Evolutionary conservation across 129 eudicot species (phyloP).

Genomic region (sunflower (Helianthus annuus)): DNA sequence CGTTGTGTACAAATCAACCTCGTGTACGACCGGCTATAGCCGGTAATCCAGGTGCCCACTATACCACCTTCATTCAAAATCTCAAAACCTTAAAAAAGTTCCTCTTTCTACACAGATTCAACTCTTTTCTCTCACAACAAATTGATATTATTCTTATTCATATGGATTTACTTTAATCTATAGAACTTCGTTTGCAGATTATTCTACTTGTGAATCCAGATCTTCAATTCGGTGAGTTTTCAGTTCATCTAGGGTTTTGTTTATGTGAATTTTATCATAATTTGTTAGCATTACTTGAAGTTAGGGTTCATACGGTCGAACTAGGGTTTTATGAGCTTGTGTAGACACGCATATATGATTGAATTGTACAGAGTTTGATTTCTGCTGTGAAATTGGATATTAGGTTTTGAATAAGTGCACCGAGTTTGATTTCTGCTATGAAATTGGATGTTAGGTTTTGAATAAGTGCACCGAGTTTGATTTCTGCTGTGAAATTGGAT

Average conservation of each 20-base stretch:
- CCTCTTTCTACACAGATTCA: conserved; percentile 32
- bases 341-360: conserved; percentile 3
- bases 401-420: neutral
- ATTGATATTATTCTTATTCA: conserved; percentile 14
- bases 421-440: neutral
- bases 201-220: conserved; percentile 15
- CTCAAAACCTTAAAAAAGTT: neutral
- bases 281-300: conserved; percentile 1
- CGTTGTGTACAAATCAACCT: no score
- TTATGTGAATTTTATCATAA: conserved; percentile 4
- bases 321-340: conserved; percentile 12
- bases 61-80: conserved; percentile 30
- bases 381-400: no score
- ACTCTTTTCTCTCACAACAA: conserved; percentile 25
- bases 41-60: no score
- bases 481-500: neutral
- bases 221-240: conserved; percentile 43
- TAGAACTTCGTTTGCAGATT: neutral
- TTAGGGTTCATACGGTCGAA: neutral
- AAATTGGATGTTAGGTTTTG: neutral
- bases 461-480: neutral
- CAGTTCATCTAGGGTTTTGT: neutral
- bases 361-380: neutral
- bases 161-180: conserved; percentile 11
- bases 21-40: no score